Percentiles rank a stretch among this genome's conserved stretches.
These are phyloP conservation scores for Tillandsia fasciculata DNA, from an alignment of 176 grass and related monocot species.

Conservation along the genomic window DNA sequence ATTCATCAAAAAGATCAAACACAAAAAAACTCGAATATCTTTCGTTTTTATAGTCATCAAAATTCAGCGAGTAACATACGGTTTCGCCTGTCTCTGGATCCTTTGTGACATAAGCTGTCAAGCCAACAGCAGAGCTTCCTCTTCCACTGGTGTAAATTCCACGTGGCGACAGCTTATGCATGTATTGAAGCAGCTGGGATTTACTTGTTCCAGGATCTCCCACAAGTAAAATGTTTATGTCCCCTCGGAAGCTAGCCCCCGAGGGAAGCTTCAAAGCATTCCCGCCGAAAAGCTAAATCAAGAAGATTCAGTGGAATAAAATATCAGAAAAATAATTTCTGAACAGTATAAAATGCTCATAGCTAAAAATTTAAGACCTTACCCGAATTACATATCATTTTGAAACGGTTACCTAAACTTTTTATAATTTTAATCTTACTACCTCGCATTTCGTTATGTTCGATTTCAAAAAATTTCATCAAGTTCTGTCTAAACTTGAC, in stretches of 20 bases:
- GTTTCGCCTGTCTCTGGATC: conserved; percentile 99
- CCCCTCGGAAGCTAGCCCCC: conserved; percentile 82
- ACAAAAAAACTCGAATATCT: background rate
- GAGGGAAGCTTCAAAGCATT: conserved; percentile 72
- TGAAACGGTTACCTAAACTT: background rate
- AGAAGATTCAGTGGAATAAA: conserved; percentile 11
- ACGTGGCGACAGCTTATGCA: conserved; percentile 90
- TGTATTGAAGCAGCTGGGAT: conserved; percentile 98
- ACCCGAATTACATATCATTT: background rate
- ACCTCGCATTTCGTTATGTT: too few relatives aligned
- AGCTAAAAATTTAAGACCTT: background rate
- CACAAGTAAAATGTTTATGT: conserved; percentile 95
- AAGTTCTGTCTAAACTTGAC: too few relatives aligned
- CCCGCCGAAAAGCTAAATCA: conserved; percentile 81
- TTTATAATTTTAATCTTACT: too few relatives aligned
- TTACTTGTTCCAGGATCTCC: conserved; percentile 99
- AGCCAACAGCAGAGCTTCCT: conserved; percentile 96
- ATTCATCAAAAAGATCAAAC: background rate
- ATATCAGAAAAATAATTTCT: background rate
- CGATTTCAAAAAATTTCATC: too few relatives aligned
- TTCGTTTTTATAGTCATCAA: background rate
- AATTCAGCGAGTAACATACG: conserved; percentile 34
- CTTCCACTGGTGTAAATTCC: conserved; percentile 97
- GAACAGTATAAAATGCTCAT: background rate
- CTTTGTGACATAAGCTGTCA: conserved; percentile 92